Evolutionary conservation across 2,329 filamentous ascomycete species (phyloP).

Genomic region (Rutstroemia sp.): DNA sequence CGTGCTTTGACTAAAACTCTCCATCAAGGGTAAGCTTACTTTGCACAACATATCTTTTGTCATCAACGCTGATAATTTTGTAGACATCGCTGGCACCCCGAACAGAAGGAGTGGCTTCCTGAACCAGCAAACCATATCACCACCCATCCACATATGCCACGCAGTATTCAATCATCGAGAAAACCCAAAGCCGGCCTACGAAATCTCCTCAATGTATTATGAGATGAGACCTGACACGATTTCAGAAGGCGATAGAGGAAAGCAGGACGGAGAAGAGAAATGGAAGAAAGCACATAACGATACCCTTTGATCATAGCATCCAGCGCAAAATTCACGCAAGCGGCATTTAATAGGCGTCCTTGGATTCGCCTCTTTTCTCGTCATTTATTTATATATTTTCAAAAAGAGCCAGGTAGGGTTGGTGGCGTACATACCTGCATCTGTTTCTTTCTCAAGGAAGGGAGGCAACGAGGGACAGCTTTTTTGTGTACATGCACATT

Average conservation of each 20-base stretch:
- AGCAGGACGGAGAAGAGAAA: background rate
- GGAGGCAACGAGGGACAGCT: background rate
- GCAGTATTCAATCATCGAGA: constrained; percentile 16
- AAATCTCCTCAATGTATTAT: constrained; percentile 18
- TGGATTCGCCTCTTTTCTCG: too few species aligned
- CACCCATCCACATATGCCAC: constrained; percentile 17
- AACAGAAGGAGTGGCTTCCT: constrained; percentile 47
- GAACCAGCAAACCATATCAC: background rate
- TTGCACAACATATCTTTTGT: background rate
- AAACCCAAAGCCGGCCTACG: constrained; percentile 14
- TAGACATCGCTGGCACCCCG: constrained; percentile 54
- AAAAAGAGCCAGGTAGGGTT: too few species aligned
- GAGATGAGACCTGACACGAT: background rate
- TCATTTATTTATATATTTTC: too few species aligned
- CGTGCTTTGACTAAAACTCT: constrained; percentile 53
- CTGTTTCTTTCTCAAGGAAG: too few species aligned
- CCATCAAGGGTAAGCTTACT: constrained; percentile 50
- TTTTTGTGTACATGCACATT: background rate
- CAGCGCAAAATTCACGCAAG: background rate
- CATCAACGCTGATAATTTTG: constrained; percentile 1
- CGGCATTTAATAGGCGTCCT: too few species aligned
- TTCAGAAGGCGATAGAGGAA: background rate
- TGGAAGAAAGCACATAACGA: background rate
- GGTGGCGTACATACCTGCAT: too few species aligned
- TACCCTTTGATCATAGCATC: background rate